Evolutionary conservation across 1,139 yeast genomes (phyloP), one percentile per base, ranked within the genome.

Genomic region (Zygosaccharomyces pseudobailii): DNA sequence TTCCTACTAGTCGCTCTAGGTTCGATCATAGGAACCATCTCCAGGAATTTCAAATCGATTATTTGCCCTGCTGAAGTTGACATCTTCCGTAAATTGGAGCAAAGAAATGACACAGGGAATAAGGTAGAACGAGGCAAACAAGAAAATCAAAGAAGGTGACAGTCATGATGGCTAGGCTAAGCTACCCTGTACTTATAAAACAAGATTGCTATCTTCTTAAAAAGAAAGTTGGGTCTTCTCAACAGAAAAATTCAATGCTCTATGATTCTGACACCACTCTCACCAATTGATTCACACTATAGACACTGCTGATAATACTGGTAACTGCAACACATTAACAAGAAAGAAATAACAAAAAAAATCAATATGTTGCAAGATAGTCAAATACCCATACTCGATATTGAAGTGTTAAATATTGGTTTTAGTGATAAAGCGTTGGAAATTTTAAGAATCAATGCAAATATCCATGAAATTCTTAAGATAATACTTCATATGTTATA

Each of bases 121-220:
- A 72, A 78, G 35, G 75, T 94, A 56, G 97, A 92, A 64, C 38
- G 82, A 77, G 40, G 84, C 97, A 0, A 84, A 74, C 57, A 72
- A 72, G 27, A 95, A 89, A 54, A 73, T 92, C 62, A 72, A 75
- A 45, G 94, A 86, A 62, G 87, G 96, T 2, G 88, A 83, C 73
- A 58, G 61, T 17, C 62, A 61, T 41, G 75, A 70, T 50, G 67
- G 68, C 13, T 58, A 67, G 42, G 57, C 67, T 3, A 1, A 13
- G 17, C 17, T 2, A 13, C 17, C 17, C 17, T 13, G 2, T 13
- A 13, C 17, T 13, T 13, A 13, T 13, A 13, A 13, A 1, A 13
- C 1, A 2, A 13, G 17, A 13, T 1, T 13, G 2, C 17, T 13
- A 13, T 13, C 2, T 13, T 13, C 17, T 13, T 2, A 13, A 13